Evolutionary conservation across 83 land plant species (phyloP), one percentile per base, ranked within the genome.

Genomic region (Picea mariana): DNA sequence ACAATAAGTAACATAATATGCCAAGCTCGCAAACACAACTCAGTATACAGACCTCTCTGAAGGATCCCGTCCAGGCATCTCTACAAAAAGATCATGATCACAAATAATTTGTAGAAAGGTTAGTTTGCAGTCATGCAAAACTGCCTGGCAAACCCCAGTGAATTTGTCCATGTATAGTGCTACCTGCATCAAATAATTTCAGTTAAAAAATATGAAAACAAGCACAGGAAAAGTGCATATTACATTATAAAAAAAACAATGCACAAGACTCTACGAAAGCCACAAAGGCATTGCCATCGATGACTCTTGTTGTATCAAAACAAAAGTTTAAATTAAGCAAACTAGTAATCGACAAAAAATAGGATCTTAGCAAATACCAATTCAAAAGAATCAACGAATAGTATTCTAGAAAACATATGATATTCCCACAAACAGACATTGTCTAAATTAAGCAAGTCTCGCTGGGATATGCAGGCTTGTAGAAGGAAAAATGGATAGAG

Each of bases 1-100:
- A 73, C 3, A 44, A n/a, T 18, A 11, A 31, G 71, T 79, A 17
- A 62, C 42, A 78, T 18, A 15, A 1, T 12, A 52, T 80, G 66
- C 82, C 31, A 80, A 79, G 49, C 16, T 62, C 23, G 11, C 13
- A 7, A 42, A 21, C 75, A 80, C 52, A 16, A 12, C 26, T 21
- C 21, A 21, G 21, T 20, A 68, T 31, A 9, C 77, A n/a, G 52
- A 98, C 99, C 99, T 98, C 69, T 98, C 99, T 49, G 99, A 92
- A 82, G 99, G 98, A 85, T 98, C 99, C 73, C 98, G 89, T 7
- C 99, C 99, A 64, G 81, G 81, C 26, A 98, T 94, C 79, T 98
- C 99, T 20, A 98, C 96, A 93, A 92, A 98, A 81, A 98, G 93
- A 84, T 98, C 99, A 85, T 98, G 99, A 79, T 98, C 99, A 86